phyloP scores from a whole-genome alignment of 2,329 filamentous ascomycete species.

The Hypoxylon sp. region DNA sequence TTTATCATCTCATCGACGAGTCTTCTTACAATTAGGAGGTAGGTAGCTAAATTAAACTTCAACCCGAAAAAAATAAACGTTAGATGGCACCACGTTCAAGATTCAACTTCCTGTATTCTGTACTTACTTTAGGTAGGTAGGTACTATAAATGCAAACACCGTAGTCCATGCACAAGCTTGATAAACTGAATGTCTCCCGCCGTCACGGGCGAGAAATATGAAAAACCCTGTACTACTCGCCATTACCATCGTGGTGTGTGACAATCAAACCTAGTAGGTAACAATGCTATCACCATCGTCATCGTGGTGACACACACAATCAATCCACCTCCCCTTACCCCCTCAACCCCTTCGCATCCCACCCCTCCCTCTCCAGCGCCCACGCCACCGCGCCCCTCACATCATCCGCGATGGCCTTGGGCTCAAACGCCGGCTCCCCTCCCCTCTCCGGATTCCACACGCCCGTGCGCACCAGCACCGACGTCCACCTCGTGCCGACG shows the following conservation, averaged over 20 bases:
- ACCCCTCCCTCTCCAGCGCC: constrained; percentile 72
- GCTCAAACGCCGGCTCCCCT: constrained; percentile 67
- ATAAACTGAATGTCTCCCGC: neutral
- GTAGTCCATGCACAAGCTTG: neutral
- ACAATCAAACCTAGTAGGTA: neutral
- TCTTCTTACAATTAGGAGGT: neutral
- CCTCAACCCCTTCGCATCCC: constrained; percentile 28
- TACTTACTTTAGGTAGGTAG: too few relatives aligned
- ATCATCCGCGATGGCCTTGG: constrained; percentile 76
- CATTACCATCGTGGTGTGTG: neutral
- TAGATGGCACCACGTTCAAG: neutral
- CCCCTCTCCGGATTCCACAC: constrained; percentile 69
- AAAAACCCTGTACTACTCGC: neutral
- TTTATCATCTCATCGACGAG: too few relatives aligned
- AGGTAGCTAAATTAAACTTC: too few relatives aligned
- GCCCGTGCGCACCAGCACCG: constrained; percentile 82
- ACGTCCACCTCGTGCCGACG: constrained; percentile 78
- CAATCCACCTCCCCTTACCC: neutral
- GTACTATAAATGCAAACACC: neutral
- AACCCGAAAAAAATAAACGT: too few relatives aligned
- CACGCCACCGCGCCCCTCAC: constrained; percentile 82
- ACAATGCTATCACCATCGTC: neutral
- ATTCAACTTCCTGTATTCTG: too few relatives aligned
- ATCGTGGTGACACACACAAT: neutral
- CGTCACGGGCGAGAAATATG: neutral